phyloP scores from a whole-genome alignment of 306 rosid genomes.

The Sicyos baderoa region DNA sequence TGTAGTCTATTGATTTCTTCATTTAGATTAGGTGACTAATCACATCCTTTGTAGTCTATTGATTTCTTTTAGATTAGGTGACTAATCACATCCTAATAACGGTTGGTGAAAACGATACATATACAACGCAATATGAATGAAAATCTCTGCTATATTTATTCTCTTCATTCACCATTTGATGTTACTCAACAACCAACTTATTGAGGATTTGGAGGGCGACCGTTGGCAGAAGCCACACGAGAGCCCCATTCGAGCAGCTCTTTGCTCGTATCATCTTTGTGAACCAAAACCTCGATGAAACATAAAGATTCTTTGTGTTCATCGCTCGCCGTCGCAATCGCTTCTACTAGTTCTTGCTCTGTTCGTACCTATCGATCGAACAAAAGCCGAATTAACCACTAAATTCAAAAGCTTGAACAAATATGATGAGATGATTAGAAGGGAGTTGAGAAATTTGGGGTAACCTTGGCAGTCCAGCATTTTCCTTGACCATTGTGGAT shows the following conservation, averaged over 20 bases:
- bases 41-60: too few species aligned
- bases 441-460: conserved; percentile 6
- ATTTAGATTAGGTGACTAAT: too few species aligned
- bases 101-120: neutral
- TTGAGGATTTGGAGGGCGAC: conserved; percentile 86
- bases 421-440: neutral
- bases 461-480: conserved; percentile 87
- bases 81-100: too few species aligned
- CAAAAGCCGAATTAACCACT: neutral
- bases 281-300: conserved; percentile 64
- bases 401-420: neutral
- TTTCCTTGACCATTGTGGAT: conserved; percentile 80
- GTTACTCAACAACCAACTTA: conserved; percentile 21
- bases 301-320: conserved; percentile 52
- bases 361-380: conserved; percentile 43
- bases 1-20: too few species aligned
- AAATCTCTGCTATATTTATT: neutral
- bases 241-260: conserved; percentile 95
- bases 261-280: conserved; percentile 87
- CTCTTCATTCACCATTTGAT: neutral
- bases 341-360: conserved; percentile 61
- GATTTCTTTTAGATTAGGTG: too few species aligned
- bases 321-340: conserved; percentile 45
- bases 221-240: conserved; percentile 73
- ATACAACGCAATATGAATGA: neutral